Evolutionary conservation across 2,329 filamentous ascomycete species (phyloP), one percentile per base, ranked within the genome.

Genomic region (Clarireedia hainanense): DNA sequence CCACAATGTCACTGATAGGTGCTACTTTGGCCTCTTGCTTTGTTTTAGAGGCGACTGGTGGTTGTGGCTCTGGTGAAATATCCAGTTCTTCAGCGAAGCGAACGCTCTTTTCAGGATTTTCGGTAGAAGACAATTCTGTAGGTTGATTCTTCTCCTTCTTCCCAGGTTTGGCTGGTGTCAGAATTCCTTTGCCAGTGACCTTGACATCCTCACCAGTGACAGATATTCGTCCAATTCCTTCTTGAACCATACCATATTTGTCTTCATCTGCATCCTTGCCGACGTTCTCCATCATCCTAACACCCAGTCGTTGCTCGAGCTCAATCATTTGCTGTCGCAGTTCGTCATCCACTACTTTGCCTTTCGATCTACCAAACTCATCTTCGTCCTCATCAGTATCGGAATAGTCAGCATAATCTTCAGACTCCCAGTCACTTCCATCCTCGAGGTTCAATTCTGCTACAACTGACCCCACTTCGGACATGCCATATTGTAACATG

Each of bases 401-500:
- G 6, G 79, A 76, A 3, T 80, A 74, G 1, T 75, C 73, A 40
- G 80, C 76, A 17, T 81, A 72, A 17, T 75, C 76, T 12, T 77
- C 73, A 42, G 76, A 72, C n/a, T 77, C 76, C 47, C 79, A 80
- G 52, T 83, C 82, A 48, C 72, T 71, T 2, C 77, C 80, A 58
- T 91, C 85, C 60, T 95, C 89, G 2, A 97, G 71, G 57, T 95
- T 83, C 47, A 99, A 80, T 72, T 97, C 91, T 15, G 94, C 94
- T 15, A 99, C 94, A 2, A 99, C 88, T 39, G 89, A 84, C 4
- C 91, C 90, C 56, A 99, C 85, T 70, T 97, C 92, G 46, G 86
- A 85, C 71, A 96, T 75, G 59, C 89, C 86, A 68, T 97, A 99
- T 60, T 88, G 80, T 6, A 97, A 77, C 91, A 99, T 97, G 66